A percentile compares a stretch with the other conserved stretches of the same genome.
Conservation (phyloP, 129 eudicot species). For the Flaveria linearis region DNA sequence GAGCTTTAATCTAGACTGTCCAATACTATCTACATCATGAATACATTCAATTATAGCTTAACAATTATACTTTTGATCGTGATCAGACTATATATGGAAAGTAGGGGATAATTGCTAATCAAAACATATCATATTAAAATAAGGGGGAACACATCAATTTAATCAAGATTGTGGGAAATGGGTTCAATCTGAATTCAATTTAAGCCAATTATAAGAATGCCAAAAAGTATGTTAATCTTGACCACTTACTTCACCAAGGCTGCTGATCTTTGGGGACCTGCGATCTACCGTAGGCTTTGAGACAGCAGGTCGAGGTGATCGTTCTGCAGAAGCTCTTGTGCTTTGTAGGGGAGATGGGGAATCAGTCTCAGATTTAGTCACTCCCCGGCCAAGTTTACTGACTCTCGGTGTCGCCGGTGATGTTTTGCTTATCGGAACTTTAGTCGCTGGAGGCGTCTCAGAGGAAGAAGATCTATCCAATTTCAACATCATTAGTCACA, state of each 20-base stretch:
- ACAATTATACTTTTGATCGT: neutral
- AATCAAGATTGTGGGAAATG: too few relatives aligned
- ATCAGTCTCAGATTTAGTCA: conserved; percentile 57
- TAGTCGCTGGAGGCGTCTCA: conserved; percentile 40
- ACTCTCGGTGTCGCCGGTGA: conserved; percentile 71
- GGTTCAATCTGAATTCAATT: too few relatives aligned
- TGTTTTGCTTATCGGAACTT: conserved; percentile 53
- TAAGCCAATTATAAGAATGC: too few relatives aligned
- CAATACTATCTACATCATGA: neutral
- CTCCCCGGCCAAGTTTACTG: conserved; percentile 51
- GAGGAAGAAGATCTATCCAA: conserved; percentile 46
- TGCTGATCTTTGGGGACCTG: conserved; percentile 60
- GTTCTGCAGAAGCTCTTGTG: conserved; percentile 58
- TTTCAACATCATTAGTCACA: conserved; percentile 25
- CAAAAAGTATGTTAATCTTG: neutral
- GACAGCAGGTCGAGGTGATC: conserved; percentile 69
- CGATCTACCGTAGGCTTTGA: conserved; percentile 62
- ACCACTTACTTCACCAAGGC: conserved; percentile 73
- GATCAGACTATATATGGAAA: neutral
- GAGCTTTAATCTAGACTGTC: neutral
- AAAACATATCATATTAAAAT: too few relatives aligned
- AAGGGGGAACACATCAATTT: too few relatives aligned
- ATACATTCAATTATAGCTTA: neutral
- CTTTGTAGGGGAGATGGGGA: conserved; percentile 61
- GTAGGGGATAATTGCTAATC: too few relatives aligned